Base-by-base conservation (phyloP, 805 yeast species). In the Ogataea ganodermae region DNA sequence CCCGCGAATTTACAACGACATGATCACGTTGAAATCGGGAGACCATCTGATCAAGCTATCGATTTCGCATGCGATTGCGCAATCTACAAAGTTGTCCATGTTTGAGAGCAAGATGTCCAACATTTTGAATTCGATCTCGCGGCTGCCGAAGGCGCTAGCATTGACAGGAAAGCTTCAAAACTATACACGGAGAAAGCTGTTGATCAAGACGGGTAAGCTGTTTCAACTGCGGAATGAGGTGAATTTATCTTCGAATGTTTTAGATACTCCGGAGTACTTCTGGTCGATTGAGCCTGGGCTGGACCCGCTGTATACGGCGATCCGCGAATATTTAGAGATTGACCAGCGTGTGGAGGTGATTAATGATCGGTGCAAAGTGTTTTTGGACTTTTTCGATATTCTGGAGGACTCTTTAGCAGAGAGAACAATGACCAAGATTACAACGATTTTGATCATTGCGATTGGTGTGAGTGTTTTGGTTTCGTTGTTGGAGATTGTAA, bases 271-370 rank as follows among this genome's bases (percentile, higher is more conserved):
- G 0, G 96, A 89, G 52, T 90, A 89, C 61, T 94, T 94, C 66
- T 94, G 99, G 99, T 87, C 91, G 24, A 78, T 76, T 52, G 99
- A 94, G 68, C 99, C 99, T 4, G 91, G 96, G 31, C 75, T 94
- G 55, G 96, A 92, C 63, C 98, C 98, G 3, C 71, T 94, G 35
- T 94, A 94, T 66, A 75, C 76, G 28, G 97, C 97, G 1, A 83
- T 91, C 47, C 71, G 97, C 49, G 97, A 94, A 54, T 94, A 94
- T 60, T 70, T 94, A 47, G 99, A 94, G 67, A 91, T 94, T 52
- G 97, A 92, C 63, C 96, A 89, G 67, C 72, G 99, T 45, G 97
- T 92, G 24, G 91, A 88, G 61, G 97, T 94, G 4, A 74, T 94
- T 41, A 94, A 94, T 59, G 97, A 92, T 63, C 73, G 97, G 41